Evolutionary conservation across 208 protist species (phyloP), one percentile per base, ranked within the genome.

Genomic region (Trypanosoma brucei): DNA sequence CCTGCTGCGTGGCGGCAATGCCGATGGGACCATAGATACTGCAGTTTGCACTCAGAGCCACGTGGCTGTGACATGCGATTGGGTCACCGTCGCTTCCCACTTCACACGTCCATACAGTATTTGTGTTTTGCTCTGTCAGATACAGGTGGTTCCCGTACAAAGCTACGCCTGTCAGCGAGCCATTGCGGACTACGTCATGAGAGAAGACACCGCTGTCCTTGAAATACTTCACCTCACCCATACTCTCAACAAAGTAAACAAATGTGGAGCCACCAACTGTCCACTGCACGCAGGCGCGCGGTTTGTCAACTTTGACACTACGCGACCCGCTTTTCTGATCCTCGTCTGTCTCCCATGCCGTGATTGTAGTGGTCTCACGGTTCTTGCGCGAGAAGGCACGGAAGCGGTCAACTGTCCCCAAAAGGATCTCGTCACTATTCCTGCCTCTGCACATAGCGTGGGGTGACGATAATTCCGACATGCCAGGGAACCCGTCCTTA

Each of bases 371-470:
- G 46, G 76, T 68, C n/a, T 74, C 35, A 40, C 66, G 68, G 5
- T 31, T 76, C 31, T 50, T 63, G 38, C 76, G 73, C 39, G 79
- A 77, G 50, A 79, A 68, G 35, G 54, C 70, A 58, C 78, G 81
- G 48, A 91, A 77, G 50, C 59, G 56, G 22, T 49, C 58, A 22
- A 42, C 42, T 2, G 44, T 57, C 11, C 77, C 76, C 40, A 88
- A 56, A 50, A 91, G 61, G 34, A 91, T 39, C 1, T 55, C 46
- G 3, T 62, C 58, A 45, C 78, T 66, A 3, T 46, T 68, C 7
- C 7, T 51, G 58, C 65, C 69, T 33, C 31, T 50, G 53, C 84
- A 91, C 13, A 88, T 42, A 0, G 72, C 76, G 30, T 46, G 54
- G 1, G 84, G 81, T 54, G 58, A 62, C 2, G 35, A 3, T 40